Evolutionary conservation across 2,329 filamentous ascomycete genomes (phyloP), one percentile per base, ranked within the genome.

Genomic region (Lachnellula suecica): DNA sequence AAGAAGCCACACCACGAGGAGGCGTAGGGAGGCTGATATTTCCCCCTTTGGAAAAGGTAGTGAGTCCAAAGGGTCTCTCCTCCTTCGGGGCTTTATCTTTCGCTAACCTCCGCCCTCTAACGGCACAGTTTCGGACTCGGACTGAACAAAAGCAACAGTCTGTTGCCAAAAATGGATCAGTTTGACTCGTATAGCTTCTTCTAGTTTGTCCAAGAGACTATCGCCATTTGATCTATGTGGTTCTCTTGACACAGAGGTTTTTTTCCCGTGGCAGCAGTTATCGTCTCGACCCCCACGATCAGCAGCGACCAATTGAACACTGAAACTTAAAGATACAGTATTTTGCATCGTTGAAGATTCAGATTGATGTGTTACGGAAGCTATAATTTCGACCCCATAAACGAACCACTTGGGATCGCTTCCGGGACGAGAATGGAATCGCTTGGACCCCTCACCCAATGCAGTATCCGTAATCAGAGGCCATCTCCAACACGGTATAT

Each of bases 381-480:
- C 40, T 43, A 25, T 20, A 23, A 27, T 11, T 24, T 43, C 22
- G 1, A 42, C 20, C 38, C 20, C n/a, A 35, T 7, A 37, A 20
- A 19, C 19, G 7, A 25, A 38, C 37, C 37, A 31, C 37, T 48
- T 37, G 29, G 47, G 29, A 27, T 25, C 29, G 31, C 20, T 35
- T 25, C 31, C 41, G 42, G 44, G 25, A 45, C 48, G 41, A 51
- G 40, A 45, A 41, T 34, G 24, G 23, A 23, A 38, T 51, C 52
- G 51, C 52, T 59, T 58, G 54, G 59, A 53, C 59, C 49, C 24
- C 23, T 38, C 49, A 44, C 31, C 29, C 23, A 41, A 42, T 24
- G 25, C 29, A 15, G 42, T 20, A 27, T 24, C 17, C 24, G 42
- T 34, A 20, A 20, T 38, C 31, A 41, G n/a, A 22, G 46, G 37